phyloP scores from a whole-genome alignment of 2,329 filamentous ascomycete genomes.

The Hymenoscyphus occultus region DNA sequence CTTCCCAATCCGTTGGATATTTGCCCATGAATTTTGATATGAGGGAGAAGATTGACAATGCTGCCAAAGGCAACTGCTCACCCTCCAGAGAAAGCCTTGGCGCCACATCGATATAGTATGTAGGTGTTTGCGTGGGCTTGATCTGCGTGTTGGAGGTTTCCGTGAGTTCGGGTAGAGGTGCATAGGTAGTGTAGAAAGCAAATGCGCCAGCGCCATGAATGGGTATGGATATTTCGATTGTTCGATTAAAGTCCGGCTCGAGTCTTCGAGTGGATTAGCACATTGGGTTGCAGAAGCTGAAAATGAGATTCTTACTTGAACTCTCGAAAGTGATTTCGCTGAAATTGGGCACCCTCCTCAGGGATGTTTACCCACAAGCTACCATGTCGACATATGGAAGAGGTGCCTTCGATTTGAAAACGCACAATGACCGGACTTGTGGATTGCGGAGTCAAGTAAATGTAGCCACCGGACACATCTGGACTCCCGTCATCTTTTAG shows the following conservation, averaged over 20 bases:
- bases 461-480: conserved; percentile 82
- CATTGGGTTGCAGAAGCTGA: background rate
- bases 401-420: conserved; percentile 90
- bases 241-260: conserved; percentile 87
- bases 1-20: conserved; percentile 87
- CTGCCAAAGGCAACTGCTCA: conserved; percentile 73
- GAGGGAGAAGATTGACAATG: conserved; percentile 86
- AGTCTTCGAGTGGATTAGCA: conserved; percentile 54
- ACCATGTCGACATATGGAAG: conserved; percentile 90
- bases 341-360: conserved; percentile 69
- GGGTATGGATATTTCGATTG: conserved; percentile 84
- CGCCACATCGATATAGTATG: conserved; percentile 92
- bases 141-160: conserved; percentile 46
- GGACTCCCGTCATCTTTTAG: conserved; percentile 93
- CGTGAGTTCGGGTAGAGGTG: conserved; percentile 73
- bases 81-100: conserved; percentile 75
- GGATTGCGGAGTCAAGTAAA: conserved; percentile 78
- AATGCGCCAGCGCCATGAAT: conserved; percentile 83
- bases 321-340: conserved; percentile 76
- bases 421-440: conserved; percentile 75
- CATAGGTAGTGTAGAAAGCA: conserved; percentile 91
- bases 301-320: conserved; percentile 68
- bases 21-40: conserved; percentile 98
- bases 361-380: conserved; percentile 98
- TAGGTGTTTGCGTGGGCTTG: conserved; percentile 64